phyloP scores from a whole-genome alignment of 768 basidiomycete species.

The Sistotremastrum suecicum region DNA sequence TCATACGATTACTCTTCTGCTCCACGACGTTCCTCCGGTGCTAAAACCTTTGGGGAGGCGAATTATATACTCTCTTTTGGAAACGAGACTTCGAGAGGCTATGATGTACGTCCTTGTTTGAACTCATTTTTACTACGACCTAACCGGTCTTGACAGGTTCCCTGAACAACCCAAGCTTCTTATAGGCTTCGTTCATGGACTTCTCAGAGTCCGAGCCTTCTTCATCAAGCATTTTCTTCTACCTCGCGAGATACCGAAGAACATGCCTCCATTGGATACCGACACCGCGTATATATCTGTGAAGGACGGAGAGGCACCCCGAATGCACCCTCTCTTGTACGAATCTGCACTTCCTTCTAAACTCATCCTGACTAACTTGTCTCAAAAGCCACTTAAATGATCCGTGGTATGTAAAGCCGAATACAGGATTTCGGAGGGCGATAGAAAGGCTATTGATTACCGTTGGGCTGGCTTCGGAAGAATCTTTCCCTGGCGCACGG shows the following conservation, averaged over 20 bases:
- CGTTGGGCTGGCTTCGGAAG: constrained; percentile 24
- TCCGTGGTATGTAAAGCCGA: constrained; percentile 34
- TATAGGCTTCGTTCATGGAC: constrained; percentile 15
- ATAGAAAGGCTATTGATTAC: constrained; percentile 19
- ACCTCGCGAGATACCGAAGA: constrained; percentile 12
- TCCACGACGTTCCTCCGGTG: constrained; percentile 21
- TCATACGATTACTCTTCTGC: constrained; percentile 27
- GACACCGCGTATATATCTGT: background rate
- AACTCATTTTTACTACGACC: background rate
- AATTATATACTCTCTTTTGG: constrained; percentile 24
- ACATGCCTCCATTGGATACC: background rate
- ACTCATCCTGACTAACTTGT: constrained; percentile 4
- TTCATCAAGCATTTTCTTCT: constrained; percentile 11
- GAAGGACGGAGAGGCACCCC: constrained; percentile 11
- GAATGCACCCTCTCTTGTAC: constrained; percentile 24
- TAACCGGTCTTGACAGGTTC: constrained; percentile 16
- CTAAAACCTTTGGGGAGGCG: constrained; percentile 21
- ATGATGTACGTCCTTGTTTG: constrained; percentile 27
- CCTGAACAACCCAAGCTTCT: constrained; percentile 20
- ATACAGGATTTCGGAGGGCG: constrained; percentile 11
- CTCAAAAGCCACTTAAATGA: constrained; percentile 16
- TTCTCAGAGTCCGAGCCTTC: constrained; percentile 16
- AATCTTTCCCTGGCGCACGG: constrained; percentile 26
- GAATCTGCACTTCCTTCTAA: background rate
- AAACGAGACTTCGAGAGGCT: constrained; percentile 29